These are phyloP conservation scores for Apiospora marii DNA, from an alignment of 2,329 filamentous ascomycete genomes.

Conservation along the genomic window DNA sequence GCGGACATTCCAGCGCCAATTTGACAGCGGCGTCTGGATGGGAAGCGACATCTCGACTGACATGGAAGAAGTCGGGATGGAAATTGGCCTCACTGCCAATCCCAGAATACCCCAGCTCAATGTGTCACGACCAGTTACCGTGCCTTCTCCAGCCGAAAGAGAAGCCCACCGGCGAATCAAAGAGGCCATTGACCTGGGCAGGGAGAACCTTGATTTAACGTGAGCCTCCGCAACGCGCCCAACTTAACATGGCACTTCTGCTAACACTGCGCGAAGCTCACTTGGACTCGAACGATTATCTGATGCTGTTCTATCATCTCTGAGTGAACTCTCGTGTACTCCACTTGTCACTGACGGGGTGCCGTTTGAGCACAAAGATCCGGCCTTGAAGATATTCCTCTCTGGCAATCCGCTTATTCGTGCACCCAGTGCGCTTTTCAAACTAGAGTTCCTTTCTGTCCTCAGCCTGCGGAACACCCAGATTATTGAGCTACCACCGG, in stretches of 20 bases:
- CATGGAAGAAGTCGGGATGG: conserved; percentile 52
- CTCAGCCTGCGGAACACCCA: conserved; percentile 72
- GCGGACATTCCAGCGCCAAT: conserved; percentile 63
- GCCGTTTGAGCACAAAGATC: conserved; percentile 65
- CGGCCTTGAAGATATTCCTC: conserved; percentile 68
- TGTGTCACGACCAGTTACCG: conserved; percentile 35
- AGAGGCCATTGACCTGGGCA: conserved; percentile 63
- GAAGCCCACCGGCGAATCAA: conserved; percentile 56
- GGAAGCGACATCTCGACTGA: conserved; percentile 63
- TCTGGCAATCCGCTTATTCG: conserved; percentile 63
- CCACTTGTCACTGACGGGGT: conserved; percentile 63
- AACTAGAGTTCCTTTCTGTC: conserved; percentile 67
- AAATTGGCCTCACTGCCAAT: conserved; percentile 43
- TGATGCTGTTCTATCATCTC: conserved; percentile 62
- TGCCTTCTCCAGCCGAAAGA: conserved; percentile 51
- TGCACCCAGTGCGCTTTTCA: conserved; percentile 68
- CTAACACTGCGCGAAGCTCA: conserved; percentile 38
- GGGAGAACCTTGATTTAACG: conserved; percentile 69
- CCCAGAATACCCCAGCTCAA: conserved; percentile 50
- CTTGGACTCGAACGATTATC: conserved; percentile 61
- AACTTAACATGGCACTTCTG: background rate
- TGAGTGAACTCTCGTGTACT: conserved; percentile 63
- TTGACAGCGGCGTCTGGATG: conserved; percentile 76
- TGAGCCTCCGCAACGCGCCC: conserved; percentile 47
- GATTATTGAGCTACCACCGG: conserved; percentile 66